Conservation (phyloP, 345 rosid genomes). For the Eucalyptus shirleyi region DNA sequence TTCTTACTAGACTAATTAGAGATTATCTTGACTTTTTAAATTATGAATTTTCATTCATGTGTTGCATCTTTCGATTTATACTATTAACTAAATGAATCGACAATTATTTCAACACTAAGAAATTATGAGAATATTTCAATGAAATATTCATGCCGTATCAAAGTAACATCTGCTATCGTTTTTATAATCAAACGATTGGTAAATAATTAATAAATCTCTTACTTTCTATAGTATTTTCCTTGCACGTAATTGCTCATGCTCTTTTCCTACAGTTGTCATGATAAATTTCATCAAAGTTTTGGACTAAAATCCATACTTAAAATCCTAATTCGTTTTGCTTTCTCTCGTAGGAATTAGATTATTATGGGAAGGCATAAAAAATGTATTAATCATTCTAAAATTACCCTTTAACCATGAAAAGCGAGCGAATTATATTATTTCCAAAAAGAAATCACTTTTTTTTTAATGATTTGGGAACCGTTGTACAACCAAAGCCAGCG, state of each 20-base stretch:
- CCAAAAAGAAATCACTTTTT: no score
- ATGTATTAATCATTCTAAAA: background rate
- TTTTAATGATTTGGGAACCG: rapidly evolving
- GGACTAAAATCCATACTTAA: background rate
- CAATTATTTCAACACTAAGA: no score
- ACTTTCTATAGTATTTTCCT: background rate
- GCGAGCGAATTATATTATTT: no score
- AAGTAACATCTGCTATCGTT: rapidly evolving
- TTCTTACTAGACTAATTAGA: background rate
- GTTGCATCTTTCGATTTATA: no score
- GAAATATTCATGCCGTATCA: no score
- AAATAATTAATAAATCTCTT: no score
- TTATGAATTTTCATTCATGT: background rate
- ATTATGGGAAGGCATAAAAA: background rate
- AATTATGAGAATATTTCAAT: no score
- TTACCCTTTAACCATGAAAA: background rate
- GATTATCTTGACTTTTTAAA: background rate
- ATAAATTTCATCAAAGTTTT: background rate
- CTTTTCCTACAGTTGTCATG: background rate
- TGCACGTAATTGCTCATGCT: no score
- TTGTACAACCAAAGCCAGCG: rapidly evolving
- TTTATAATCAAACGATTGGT: background rate
- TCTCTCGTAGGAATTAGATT: background rate
- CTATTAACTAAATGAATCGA: no score
- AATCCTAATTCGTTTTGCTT: background rate